These are phyloP conservation scores for Apiospora rasikravindrae DNA, from an alignment of 2,329 filamentous ascomycete genomes.

Conservation along the genomic window DNA sequence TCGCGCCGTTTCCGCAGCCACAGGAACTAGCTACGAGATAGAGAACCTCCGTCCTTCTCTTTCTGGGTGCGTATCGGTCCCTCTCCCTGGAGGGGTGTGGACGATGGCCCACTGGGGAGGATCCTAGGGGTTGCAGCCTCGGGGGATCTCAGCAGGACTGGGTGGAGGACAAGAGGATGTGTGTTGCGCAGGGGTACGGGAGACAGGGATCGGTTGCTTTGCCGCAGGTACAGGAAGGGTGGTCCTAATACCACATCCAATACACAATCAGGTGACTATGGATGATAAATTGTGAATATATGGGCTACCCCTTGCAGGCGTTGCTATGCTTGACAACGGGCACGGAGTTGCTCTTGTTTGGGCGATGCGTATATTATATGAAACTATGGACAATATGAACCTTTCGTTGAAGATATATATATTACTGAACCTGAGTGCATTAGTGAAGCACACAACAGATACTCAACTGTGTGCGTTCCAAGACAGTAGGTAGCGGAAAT, in stretches of 20 bases:
- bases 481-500: too few relatives aligned
- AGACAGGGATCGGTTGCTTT: background rate
- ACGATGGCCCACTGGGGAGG: background rate
- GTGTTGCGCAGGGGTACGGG: background rate
- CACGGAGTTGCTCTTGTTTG: too few relatives aligned
- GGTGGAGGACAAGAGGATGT: background rate
- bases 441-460: too few relatives aligned
- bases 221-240: background rate
- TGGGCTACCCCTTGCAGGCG: too few relatives aligned
- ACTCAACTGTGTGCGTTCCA: too few relatives aligned
- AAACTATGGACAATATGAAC: too few relatives aligned
- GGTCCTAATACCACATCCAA: rapidly evolving
- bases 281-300: background rate
- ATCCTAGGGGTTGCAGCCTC: background rate
- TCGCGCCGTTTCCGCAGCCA: background rate
- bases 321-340: too few relatives aligned
- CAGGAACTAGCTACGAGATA: background rate
- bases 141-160: background rate
- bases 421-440: too few relatives aligned
- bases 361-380: too few relatives aligned
- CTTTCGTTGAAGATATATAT: too few relatives aligned
- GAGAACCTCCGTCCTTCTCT: background rate
- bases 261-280: background rate
- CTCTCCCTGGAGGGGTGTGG: background rate
- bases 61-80: background rate